Base-by-base conservation (phyloP, 169 alveolate species). In the Eimeria praecox region DNA sequence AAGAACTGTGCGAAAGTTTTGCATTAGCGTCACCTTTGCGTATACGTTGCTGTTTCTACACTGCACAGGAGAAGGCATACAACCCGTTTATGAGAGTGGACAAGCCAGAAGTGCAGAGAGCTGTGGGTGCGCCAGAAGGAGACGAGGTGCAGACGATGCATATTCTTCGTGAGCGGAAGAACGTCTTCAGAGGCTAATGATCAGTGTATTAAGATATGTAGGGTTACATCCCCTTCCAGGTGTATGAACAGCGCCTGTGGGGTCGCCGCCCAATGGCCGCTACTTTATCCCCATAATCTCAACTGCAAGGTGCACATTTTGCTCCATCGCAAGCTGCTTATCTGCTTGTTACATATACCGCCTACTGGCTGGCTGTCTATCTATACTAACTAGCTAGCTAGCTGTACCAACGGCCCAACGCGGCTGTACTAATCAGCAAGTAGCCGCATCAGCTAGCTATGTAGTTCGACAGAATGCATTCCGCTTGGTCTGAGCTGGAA, bases 81-180 rank as follows among this genome's bases (percentile, higher is more conserved):
- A 92, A 92, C 66, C 95, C 95, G 54, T 92, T 92, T 38, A 92
- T 92, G 95, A 56, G 95, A 16, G 83, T 90, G 27, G 90, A 90
- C 49, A 33, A 16, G 80, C 64, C 35, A 2, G 56, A 56, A 20
- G 90, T 90, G 44, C 95, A 90, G 46, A 20, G n/a, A 35, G 95
- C 95, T 1, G 86, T 90, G 66, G 64, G 86, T 38, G 78, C 90
- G 3, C 92, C 92, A 2, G 69, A 71, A 42, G 95, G 95, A 18
- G 95, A 90, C 46, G 75, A 49, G 18, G 54, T 90, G 52, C 90
- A 90, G n/a, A 90, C 95, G 9, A 90, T 90, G 95, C 95, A 77
- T 16, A 78, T 73, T 35, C 95, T 90, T 6, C 64, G 95, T 52
- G 95, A 90, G 30, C 59, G 73, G 16, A 90, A 90, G 90, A 90